Base-by-base conservation (phyloP, 306 rosid species). In the Alnus rubra region DNA sequence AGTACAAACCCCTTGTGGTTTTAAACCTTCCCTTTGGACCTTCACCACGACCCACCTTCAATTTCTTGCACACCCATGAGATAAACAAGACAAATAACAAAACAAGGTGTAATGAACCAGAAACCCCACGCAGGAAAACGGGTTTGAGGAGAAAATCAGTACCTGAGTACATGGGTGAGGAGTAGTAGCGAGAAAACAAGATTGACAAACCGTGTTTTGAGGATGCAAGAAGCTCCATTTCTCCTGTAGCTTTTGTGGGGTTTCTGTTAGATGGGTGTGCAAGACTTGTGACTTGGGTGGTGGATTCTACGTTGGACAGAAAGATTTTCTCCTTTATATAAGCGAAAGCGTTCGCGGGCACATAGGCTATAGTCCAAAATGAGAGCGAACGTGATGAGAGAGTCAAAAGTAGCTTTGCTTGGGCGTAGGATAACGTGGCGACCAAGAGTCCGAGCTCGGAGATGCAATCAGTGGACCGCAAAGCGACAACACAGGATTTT, bases 81-180 rank as follows among this genome's bases (percentile, higher is more conserved):
- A 86, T 4, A 47, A 82, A 19, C 71, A 89, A 62, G 75, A 64
- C 80, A 52, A 85, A 56, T 5, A 85, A 83, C 81, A 88, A 71
- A 8, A 77, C 69, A 28, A 88, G 47, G 82, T 90, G 92, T 14
- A 86, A 50, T 2, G 85, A 86, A 55, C 84, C 87, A 75, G 93
- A 92, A 30, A 87, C 37, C 63, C 87, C 82, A 18, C 80, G 88
- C 23, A 82, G 68, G 83, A 87, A 87, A 67, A 85, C 23, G 30
- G 89, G 89, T 75, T 80, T 58, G 19, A 87, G 71, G 50, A 87
- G 79, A 78, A 88, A 85, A 49, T 80, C 71, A 62, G 78, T 52
- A 63, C 47, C 78, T 4, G 78, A 50, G 73, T 60, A 19, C 89
- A 74, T 68, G 28, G 37, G 23, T 2, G 73, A 53, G 16, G 74